phyloP scores from a whole-genome alignment of 176 grass and related monocot species.

The Rhynchospora pubera region DNA sequence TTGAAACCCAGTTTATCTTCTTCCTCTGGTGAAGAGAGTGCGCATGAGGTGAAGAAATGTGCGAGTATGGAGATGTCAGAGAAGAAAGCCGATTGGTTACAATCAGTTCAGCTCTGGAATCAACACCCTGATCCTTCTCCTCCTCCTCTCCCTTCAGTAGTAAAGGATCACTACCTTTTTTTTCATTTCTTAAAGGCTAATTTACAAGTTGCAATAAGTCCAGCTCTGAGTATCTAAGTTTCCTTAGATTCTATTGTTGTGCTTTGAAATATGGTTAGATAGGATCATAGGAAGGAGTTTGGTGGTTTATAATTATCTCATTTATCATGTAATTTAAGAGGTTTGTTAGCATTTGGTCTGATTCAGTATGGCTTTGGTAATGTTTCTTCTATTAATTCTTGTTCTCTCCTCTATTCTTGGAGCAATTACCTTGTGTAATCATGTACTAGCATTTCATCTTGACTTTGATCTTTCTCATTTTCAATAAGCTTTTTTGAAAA shows the following conservation, averaged over 20 bases:
- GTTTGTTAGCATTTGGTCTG: not conserved
- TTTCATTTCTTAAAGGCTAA: not conserved
- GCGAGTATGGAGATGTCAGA: not conserved
- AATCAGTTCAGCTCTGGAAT: constrained; percentile 73
- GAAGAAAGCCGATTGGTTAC: constrained; percentile 59
- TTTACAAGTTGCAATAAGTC: not conserved
- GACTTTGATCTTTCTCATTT: not conserved
- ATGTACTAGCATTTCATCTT: not conserved
- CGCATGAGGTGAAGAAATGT: constrained; percentile 15
- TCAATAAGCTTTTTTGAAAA: not conserved
- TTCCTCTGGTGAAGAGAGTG: constrained; percentile 32
- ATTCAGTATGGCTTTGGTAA: not conserved
- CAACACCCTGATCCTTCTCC: constrained; percentile 16
- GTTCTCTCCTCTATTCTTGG: not conserved
- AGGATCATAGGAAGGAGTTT: not conserved
- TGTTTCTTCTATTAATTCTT: not conserved
- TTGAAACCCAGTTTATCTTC: constrained; percentile 69
- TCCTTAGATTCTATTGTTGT: not conserved
- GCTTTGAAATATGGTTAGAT: not conserved
- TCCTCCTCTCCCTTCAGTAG: constrained; percentile 3
- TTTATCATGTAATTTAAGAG: not conserved
- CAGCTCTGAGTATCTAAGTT: not conserved
- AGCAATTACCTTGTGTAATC: not conserved
- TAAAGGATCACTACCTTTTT: not conserved
- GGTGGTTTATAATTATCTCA: not conserved